These are phyloP conservation scores for Rhynchosporium secalis DNA, from an alignment of 2,329 filamentous ascomycete species.

Conservation along the genomic window DNA sequence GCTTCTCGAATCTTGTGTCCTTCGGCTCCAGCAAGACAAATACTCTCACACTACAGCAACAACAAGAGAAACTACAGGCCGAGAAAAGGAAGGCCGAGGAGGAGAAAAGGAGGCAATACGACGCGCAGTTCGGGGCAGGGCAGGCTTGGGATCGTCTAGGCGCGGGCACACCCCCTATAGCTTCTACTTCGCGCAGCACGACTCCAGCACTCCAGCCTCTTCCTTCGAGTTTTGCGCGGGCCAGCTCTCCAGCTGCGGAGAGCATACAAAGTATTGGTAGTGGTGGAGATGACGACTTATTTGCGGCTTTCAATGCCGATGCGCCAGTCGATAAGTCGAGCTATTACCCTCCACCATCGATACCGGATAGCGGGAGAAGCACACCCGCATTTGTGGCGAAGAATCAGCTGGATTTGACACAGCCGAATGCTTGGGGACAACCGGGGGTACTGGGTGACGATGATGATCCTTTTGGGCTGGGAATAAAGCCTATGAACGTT, in stretches of 20 bases:
- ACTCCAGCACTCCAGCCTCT: slow-evolving; percentile 45
- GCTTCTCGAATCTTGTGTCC: slow-evolving; percentile 74
- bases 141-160: slow-evolving; percentile 77
- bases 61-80: slow-evolving; percentile 65
- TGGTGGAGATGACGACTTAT: slow-evolving; percentile 60
- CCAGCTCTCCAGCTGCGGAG: slow-evolving; percentile 37
- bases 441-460: slow-evolving; percentile 53
- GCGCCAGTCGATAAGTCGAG: slow-evolving; percentile 68
- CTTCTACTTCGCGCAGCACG: slow-evolving; percentile 50
- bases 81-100: slow-evolving; percentile 73
- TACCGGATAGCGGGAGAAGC: slow-evolving; percentile 40
- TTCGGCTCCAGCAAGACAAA: slow-evolving; percentile 59
- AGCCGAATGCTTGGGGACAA: slow-evolving; percentile 55
- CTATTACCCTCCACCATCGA: slow-evolving; percentile 58
- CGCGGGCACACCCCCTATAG: slow-evolving; percentile 49
- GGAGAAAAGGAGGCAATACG: slow-evolving; percentile 68
- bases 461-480: slow-evolving; percentile 86
- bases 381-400: slow-evolving; percentile 46
- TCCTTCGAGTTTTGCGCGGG: slow-evolving; percentile 34
- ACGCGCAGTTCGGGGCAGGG: slow-evolving; percentile 74
- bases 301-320: slow-evolving; percentile 65
- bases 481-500: slow-evolving; percentile 38
- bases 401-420: slow-evolving; percentile 51
- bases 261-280: slow-evolving; percentile 17
- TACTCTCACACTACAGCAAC: slow-evolving; percentile 76